phyloP scores from a whole-genome alignment of 2,329 filamentous ascomycete species.

The Cladophialophora immunda region DNA sequence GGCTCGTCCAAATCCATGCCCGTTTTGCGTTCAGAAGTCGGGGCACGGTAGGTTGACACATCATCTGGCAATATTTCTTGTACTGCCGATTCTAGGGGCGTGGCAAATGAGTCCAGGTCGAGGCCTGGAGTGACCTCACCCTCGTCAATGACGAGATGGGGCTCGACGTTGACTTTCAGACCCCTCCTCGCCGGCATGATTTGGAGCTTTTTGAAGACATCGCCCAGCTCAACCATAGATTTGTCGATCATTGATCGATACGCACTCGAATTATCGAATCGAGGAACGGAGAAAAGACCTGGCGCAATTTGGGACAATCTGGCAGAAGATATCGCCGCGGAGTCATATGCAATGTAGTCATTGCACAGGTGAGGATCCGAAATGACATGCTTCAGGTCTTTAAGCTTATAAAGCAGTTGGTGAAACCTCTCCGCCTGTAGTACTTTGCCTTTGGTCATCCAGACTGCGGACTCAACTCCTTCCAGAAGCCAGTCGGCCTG shows the following conservation, averaged over 20 bases:
- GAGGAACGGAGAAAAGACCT: constrained; percentile 74
- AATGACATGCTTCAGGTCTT: constrained; percentile 75
- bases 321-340: constrained; percentile 71
- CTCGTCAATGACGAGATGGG: constrained; percentile 50
- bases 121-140: constrained; percentile 43
- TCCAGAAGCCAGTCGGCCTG: constrained; percentile 65
- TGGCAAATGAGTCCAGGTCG: constrained; percentile 40
- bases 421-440: constrained; percentile 68
- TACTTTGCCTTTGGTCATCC: constrained; percentile 79
- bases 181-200: constrained; percentile 52
- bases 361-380: constrained; percentile 77
- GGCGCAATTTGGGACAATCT: constrained; percentile 77
- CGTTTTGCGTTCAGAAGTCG: constrained; percentile 56
- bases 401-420: constrained; percentile 72
- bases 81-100: constrained; percentile 42
- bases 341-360: constrained; percentile 76
- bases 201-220: constrained; percentile 7
- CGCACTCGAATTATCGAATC: constrained; percentile 63
- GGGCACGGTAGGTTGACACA: constrained; percentile 10
- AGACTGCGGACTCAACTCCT: constrained; percentile 75
- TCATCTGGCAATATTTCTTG: constrained; percentile 40
- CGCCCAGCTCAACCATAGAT: background rate
- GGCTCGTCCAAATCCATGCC: constrained; percentile 77
- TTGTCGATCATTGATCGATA: constrained; percentile 18
- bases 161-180: constrained; percentile 56